phyloP scores from a whole-genome alignment of 164 flowering plant genomes.

The Platanus orientalis region DNA sequence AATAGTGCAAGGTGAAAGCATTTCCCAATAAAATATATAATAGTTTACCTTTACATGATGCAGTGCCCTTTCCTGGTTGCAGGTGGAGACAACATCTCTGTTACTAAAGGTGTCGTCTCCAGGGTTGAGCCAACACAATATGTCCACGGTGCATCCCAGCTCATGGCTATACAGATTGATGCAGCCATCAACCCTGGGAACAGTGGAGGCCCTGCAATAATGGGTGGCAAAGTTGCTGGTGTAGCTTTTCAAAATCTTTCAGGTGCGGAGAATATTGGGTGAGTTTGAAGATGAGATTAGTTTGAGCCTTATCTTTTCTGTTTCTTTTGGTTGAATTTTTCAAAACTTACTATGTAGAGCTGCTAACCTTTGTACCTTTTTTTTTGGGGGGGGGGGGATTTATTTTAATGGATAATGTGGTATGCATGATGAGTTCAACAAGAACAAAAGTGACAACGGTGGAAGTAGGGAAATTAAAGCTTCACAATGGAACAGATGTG shows the following conservation, averaged over 20 bases:
- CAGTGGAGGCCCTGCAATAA: constrained; percentile 98
- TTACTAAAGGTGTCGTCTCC: constrained; percentile 97
- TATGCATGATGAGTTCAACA: too few relatives aligned
- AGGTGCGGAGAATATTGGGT: constrained; percentile 97
- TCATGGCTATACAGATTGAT: constrained; percentile 94
- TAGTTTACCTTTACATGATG: background rate
- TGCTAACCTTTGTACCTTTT: too few relatives aligned
- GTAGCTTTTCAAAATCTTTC: constrained; percentile 97
- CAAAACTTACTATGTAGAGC: too few relatives aligned
- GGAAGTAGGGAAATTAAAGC: too few relatives aligned
- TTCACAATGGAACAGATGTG: too few relatives aligned
- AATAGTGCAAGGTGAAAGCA: background rate
- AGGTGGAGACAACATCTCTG: constrained; percentile 96
- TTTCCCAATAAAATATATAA: background rate
- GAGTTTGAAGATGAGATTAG: constrained; percentile 22
- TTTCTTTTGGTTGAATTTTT: background rate
- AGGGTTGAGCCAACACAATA: constrained; percentile 94
- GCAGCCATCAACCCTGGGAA: constrained; percentile 98
- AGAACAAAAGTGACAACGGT: too few relatives aligned
- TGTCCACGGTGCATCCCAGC: constrained; percentile 87
- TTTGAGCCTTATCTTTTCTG: background rate
- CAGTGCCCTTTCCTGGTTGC: constrained; percentile 17
- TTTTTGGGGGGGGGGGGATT: too few relatives aligned
- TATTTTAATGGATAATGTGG: too few relatives aligned
- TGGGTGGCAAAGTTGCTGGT: constrained; percentile 91